phyloP scores from a whole-genome alignment of 2,329 filamentous ascomycete species.

The Botryosphaeria agaves region DNA sequence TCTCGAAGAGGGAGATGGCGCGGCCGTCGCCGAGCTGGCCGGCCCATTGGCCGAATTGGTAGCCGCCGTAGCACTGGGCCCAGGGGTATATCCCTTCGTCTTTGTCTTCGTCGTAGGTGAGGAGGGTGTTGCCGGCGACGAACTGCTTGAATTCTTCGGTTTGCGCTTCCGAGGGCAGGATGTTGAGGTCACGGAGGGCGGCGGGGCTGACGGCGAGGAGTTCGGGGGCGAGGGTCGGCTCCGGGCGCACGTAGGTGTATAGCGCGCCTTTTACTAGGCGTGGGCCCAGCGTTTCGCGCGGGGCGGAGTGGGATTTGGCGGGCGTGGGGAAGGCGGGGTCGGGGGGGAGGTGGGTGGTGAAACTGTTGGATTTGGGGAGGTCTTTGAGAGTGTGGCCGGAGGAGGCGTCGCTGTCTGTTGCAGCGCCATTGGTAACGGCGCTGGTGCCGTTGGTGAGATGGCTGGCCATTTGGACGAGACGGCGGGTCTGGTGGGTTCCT shows the following conservation, averaged over 20 bases:
- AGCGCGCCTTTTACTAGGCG: constrained; percentile 70
- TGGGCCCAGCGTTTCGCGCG: constrained; percentile 59
- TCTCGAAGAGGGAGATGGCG: constrained; percentile 87
- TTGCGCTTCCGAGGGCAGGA: constrained; percentile 48
- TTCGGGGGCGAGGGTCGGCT: constrained; percentile 53
- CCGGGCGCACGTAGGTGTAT: constrained; percentile 82
- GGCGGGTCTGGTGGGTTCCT: too few relatives aligned
- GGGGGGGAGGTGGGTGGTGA: constrained; percentile 51
- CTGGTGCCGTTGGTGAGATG: constrained; percentile 16
- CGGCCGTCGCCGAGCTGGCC: constrained; percentile 90
- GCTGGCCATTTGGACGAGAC: constrained; percentile 26
- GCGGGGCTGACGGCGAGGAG: constrained; percentile 64
- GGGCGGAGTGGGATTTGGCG: constrained; percentile 60
- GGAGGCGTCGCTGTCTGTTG: constrained; percentile 8
- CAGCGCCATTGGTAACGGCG: constrained; percentile 7
- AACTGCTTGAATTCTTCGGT: constrained; percentile 60
- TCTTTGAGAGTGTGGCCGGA: constrained; percentile 25
- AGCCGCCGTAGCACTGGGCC: constrained; percentile 93
- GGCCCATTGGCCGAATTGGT: constrained; percentile 63
- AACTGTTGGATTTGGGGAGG: constrained; percentile 46
- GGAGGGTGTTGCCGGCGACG: constrained; percentile 67
- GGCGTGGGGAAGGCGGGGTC: constrained; percentile 70
- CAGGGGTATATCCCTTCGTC: constrained; percentile 69
- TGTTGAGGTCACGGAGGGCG: constrained; percentile 66
- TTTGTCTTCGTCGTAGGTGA: constrained; percentile 54